Conservation (phyloP, 495 filamentous ascomycete species). For the Neurospora hispaniola region DNA sequence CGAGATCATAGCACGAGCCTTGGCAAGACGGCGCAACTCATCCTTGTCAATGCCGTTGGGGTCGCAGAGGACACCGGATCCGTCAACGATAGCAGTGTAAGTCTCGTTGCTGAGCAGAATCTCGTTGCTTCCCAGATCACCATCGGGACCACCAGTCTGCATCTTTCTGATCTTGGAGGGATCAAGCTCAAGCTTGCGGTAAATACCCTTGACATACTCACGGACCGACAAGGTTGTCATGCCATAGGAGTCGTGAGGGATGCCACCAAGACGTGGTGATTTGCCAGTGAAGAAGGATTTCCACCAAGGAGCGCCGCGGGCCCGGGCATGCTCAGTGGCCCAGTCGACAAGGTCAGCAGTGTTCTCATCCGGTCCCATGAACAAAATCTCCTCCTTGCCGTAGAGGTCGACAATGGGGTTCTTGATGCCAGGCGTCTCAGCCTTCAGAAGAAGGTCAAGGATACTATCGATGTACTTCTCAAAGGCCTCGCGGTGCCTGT, state of each 20-base stretch:
- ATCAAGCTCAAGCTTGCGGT: constrained; percentile 86
- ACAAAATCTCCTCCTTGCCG: constrained; percentile 88
- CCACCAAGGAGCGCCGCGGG: constrained; percentile 92
- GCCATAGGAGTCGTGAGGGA: constrained; percentile 90
- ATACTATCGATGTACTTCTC: constrained; percentile 99
- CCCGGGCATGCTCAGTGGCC: constrained; percentile 89
- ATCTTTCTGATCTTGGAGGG: constrained; percentile 76
- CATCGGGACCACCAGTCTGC: constrained; percentile 95
- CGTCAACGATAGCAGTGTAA: constrained; percentile 88
- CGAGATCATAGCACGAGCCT: constrained; percentile 78
- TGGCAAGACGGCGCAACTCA: constrained; percentile 77
- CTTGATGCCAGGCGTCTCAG: constrained; percentile 91
- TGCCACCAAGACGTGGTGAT: constrained; percentile 88
- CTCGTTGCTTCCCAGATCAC: constrained; percentile 94
- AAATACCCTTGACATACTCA: constrained; percentile 91
- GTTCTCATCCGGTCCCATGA: constrained; percentile 98
- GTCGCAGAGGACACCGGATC: constrained; percentile 88
- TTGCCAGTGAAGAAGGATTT: constrained; percentile 99
- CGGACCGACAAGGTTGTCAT: constrained; percentile 97
- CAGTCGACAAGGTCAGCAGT: constrained; percentile 95
- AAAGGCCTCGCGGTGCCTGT: constrained; percentile 82
- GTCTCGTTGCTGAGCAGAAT: constrained; percentile 93
- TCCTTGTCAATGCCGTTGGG: constrained; percentile 76
- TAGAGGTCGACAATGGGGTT: constrained; percentile 95
- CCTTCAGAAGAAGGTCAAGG: constrained; percentile 82